Evolutionary conservation across 116 monocot genomes (phyloP).

Genomic region (Phalaenopsis hybrid): DNA sequence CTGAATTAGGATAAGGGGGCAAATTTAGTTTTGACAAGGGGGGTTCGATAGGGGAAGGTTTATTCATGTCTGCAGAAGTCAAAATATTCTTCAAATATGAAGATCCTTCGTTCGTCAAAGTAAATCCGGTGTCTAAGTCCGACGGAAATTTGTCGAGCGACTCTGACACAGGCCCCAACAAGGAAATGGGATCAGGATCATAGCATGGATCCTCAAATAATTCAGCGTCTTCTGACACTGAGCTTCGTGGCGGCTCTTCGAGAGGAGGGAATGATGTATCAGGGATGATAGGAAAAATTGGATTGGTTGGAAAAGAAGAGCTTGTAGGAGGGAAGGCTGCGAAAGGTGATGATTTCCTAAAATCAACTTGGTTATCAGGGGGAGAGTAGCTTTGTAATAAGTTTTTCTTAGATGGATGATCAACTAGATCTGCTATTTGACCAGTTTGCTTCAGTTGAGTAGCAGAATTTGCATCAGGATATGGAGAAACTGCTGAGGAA

Average conservation of each 20-base stretch:
- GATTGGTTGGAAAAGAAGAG: conserved; percentile 15
- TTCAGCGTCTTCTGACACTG: conserved; percentile 45
- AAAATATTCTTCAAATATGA: conserved; percentile 25
- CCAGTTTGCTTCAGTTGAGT: conserved; percentile 17
- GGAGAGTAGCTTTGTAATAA: conserved; percentile 20
- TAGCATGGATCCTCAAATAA: conserved; percentile 91
- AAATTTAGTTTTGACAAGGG: conserved; percentile 47
- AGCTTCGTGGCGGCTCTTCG: conserved; percentile 28
- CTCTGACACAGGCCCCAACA: conserved; percentile 64
- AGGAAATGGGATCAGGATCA: conserved; percentile 57
- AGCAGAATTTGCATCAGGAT: conserved; percentile 25
- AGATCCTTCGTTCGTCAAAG: conserved; percentile 29
- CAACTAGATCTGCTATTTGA: conserved; percentile 24
- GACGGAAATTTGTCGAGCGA: conserved; percentile 66
- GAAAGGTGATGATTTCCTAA: conserved; percentile 21
- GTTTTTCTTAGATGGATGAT: conserved; percentile 24
- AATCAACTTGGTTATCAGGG: conserved; percentile 27
- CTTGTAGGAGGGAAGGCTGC: conserved; percentile 13
- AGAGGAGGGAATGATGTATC: conserved; percentile 25
- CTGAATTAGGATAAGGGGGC: conserved; percentile 22
- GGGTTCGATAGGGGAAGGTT: conserved; percentile 81
- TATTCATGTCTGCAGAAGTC: conserved; percentile 34
- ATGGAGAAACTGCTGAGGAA: conserved; percentile 54
- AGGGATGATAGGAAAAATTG: conserved; percentile 14
- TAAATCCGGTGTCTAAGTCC: conserved; percentile 44